phyloP scores from a whole-genome alignment of 257 asterid genomes.

The Solanum chaucha region DNA sequence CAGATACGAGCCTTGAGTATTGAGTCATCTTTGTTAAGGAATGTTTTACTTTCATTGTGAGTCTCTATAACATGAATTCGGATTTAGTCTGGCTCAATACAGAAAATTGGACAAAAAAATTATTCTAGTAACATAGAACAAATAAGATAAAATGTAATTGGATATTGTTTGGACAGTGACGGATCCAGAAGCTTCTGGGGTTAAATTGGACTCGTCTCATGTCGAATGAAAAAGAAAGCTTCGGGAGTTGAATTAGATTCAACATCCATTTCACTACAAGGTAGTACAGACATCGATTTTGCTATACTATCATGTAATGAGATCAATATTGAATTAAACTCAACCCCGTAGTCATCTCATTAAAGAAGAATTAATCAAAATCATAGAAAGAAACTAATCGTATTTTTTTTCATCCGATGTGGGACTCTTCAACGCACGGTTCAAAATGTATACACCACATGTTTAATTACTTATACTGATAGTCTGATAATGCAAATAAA shows the following conservation, averaged over 20 bases:
- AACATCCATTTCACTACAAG: not conserved
- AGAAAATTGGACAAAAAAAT: not conserved
- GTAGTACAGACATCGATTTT: not conserved
- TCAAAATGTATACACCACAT: not conserved
- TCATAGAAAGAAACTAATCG: not conserved
- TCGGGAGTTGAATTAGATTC: not conserved
- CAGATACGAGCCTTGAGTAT: not conserved
- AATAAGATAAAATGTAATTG: not conserved
- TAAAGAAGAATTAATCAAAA: not conserved
- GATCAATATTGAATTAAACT: not conserved
- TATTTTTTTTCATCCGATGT: not conserved
- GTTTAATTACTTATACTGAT: not conserved
- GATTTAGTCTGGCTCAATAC: not conserved
- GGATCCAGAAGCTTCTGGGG: not conserved
- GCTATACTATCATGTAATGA: not conserved
- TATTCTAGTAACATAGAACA: not conserved
- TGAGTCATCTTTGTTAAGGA: not conserved
- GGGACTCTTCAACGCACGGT: not conserved
- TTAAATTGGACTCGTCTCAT: not conserved
- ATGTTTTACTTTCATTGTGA: too few species aligned
- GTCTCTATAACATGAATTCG: not conserved
- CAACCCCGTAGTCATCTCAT: not conserved
- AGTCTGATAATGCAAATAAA: not conserved
- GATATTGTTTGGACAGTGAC: not conserved
- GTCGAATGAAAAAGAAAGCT: not conserved